These are phyloP conservation scores for Luzula sylvatica DNA, from an alignment of 176 grass and related monocot species.

Conservation along the genomic window DNA sequence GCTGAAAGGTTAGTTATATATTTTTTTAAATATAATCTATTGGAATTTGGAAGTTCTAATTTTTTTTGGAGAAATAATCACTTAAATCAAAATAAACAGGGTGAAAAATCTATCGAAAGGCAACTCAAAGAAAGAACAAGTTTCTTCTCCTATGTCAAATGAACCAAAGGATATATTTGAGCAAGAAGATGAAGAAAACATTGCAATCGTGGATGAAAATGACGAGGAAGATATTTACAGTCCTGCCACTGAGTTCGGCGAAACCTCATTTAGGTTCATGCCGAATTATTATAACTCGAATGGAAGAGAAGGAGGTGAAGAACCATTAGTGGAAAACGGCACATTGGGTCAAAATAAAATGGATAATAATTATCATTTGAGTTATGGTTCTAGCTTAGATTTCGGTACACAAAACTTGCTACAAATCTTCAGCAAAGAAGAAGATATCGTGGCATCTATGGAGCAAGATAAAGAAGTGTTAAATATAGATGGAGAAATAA, in stretches of 20 bases:
- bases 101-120: slow-evolving; percentile 39
- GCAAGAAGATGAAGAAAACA: slow-evolving; percentile 16
- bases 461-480: slow-evolving; percentile 15
- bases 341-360: slow-evolving; percentile 3
- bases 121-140: slow-evolving; percentile 30
- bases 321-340: background rate
- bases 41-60: background rate
- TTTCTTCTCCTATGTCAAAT: slow-evolving; percentile 4
- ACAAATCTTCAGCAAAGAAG: slow-evolving; percentile 9
- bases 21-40: background rate
- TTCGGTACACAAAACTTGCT: slow-evolving; percentile 2
- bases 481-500: slow-evolving; percentile 16
- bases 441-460: background rate
- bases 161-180: slow-evolving; percentile 14
- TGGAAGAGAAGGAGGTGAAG: slow-evolving; percentile 27
- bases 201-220: slow-evolving; percentile 1
- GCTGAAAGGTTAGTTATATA: slow-evolving; percentile 38
- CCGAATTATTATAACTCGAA: slow-evolving; percentile 25
- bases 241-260: slow-evolving; percentile 14
- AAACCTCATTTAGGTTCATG: slow-evolving; percentile 23
- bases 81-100: slow-evolving; percentile 25
- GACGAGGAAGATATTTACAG: slow-evolving; percentile 12
- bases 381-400: slow-evolving; percentile 4
- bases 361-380: background rate
- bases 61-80: background rate